These are phyloP conservation scores for Lachnellula occidentalis DNA, from an alignment of 2,329 filamentous ascomycete species.

Conservation along the genomic window DNA sequence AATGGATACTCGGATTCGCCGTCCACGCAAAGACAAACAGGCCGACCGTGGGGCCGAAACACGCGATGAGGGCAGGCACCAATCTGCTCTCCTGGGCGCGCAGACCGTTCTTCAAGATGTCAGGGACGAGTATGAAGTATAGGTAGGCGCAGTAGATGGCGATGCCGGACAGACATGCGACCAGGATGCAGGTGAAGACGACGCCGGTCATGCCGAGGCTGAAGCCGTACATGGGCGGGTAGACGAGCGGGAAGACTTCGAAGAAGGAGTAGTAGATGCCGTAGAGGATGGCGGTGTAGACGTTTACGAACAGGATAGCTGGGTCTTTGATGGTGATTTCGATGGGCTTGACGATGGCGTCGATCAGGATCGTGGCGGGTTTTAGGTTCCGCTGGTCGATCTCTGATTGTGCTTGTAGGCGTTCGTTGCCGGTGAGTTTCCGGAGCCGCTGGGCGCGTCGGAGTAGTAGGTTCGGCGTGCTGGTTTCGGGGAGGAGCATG, in stretches of 20 bases:
- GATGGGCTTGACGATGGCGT: slow-evolving; percentile 55
- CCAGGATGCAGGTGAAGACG: slow-evolving; percentile 54
- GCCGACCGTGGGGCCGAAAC: slow-evolving; percentile 50
- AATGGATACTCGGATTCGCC: slow-evolving; percentile 44
- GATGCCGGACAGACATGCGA: slow-evolving; percentile 50
- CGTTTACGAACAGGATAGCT: slow-evolving; percentile 54
- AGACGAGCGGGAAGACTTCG: slow-evolving; percentile 62
- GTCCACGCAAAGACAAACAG: slow-evolving; percentile 59
- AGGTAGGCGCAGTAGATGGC: slow-evolving; percentile 46
- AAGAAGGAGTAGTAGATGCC: slow-evolving; percentile 60
- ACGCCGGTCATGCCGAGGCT: slow-evolving; percentile 52
- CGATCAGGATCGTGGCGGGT: slow-evolving; percentile 41
- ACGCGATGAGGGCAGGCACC: slow-evolving; percentile 47
- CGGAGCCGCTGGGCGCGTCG: slow-evolving; percentile 57
- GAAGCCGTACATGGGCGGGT: slow-evolving; percentile 54
- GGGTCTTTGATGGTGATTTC: slow-evolving; percentile 58
- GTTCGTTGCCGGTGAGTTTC: slow-evolving; percentile 49
- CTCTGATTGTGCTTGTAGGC: slow-evolving; percentile 57
- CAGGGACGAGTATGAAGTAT: slow-evolving; percentile 45
- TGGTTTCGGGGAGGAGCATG: slow-evolving; percentile 60
- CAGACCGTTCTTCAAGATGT: slow-evolving; percentile 44
- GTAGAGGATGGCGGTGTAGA: slow-evolving; percentile 58
- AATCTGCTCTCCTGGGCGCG: slow-evolving; percentile 49
- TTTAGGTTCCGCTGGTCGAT: slow-evolving; percentile 54
- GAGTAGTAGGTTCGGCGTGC: slow-evolving; percentile 52